Base-by-base conservation (phyloP, 2,329 filamentous ascomycete genomes). In the Claviceps citrina region DNA sequence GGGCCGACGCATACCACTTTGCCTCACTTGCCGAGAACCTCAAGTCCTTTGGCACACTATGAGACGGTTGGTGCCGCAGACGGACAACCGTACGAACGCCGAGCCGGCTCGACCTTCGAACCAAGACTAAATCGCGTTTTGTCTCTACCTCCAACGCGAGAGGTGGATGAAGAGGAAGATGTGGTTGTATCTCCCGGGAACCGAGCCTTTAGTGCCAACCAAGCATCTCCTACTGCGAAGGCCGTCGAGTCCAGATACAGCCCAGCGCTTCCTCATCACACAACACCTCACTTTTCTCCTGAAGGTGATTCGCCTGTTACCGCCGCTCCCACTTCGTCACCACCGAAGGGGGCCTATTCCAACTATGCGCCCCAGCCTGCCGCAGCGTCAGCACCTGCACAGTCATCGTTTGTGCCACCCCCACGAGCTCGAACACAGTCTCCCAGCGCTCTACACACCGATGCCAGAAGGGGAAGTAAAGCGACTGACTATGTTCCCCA, bases 21-120 rank as follows among this genome's bases (percentile, higher is more conserved):
- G 31, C 62, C 73, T 35, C 73, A 79, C 50, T 67, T 75, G 45
- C 76, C 76, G 7, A 64, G 76, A 46, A 80, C 76, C 2, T 80
- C 76, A 2, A 81, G 76, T 46, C 76, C 76, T 1, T 55, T 80
- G 43, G 76, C 76, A 5, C 73, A 80, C 48, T 78, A 76, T 43
- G 76, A 79, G 52, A 63, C 66, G 9, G 65, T 63, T 7, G 61
- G 63, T 39, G 62, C 65, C 25, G 59, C 60, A 34, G 69, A 73
- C n/a, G 46, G 46, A 13, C 45, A 54, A n/a, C 52, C 62, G 28
- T 48, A 59, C n/a, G 64, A 70, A 42, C 63, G 70, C 32, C 67
- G 69, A 37, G 61, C 59, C 40, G 70, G 63, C 47, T 70, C 69
- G 27, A 69, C 68, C 1, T 68, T 73, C 46, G 74, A 78, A 47